Percentiles rank a stretch among this genome's conserved stretches.
phyloP scores from a whole-genome alignment of 1,284 basidiomycete species.

The Leccinum idahoense region DNA sequence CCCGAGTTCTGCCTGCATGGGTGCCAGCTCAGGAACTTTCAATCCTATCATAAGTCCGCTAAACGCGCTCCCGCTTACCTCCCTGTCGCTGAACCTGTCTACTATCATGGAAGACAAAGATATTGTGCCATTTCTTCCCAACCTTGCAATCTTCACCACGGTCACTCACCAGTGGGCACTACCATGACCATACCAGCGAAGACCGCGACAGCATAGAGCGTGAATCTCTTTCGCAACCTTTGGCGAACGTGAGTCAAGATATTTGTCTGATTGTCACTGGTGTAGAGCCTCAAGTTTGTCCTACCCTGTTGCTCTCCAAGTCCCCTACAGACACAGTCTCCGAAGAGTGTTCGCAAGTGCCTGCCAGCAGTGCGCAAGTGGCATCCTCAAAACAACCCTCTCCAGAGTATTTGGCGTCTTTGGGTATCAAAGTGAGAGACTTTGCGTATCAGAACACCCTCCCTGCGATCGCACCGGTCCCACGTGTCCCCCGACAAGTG shows the following conservation, averaged over 20 bases:
- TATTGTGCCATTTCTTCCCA: no score
- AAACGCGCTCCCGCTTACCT: no score
- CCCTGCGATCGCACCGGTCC: constrained; percentile 50
- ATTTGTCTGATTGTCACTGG: constrained; percentile 20
- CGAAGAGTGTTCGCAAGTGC: constrained; percentile 19
- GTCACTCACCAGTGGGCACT: not conserved
- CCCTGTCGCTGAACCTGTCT: no score
- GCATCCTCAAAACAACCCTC: constrained; percentile 32
- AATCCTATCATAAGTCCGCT: no score
- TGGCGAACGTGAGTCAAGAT: constrained; percentile 28
- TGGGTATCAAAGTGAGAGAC: constrained; percentile 66
- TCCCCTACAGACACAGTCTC: constrained; percentile 9
- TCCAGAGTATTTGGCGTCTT: constrained; percentile 33
- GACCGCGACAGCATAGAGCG: constrained; percentile 12
- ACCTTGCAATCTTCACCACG: no score
- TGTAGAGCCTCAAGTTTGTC: constrained; percentile 29
- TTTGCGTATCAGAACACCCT: constrained; percentile 64
- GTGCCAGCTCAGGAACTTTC: no score
- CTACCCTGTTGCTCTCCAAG: constrained; percentile 19
- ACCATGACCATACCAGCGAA: not conserved
- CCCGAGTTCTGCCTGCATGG: no score
- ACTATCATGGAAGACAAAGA: no score
- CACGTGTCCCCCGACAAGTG: constrained; percentile 38
- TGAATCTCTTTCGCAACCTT: constrained; percentile 20
- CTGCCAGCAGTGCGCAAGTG: constrained; percentile 3